Conservation (phyloP, 1,284 basidiomycete genomes). For the Ganoderma meredithae region DNA sequence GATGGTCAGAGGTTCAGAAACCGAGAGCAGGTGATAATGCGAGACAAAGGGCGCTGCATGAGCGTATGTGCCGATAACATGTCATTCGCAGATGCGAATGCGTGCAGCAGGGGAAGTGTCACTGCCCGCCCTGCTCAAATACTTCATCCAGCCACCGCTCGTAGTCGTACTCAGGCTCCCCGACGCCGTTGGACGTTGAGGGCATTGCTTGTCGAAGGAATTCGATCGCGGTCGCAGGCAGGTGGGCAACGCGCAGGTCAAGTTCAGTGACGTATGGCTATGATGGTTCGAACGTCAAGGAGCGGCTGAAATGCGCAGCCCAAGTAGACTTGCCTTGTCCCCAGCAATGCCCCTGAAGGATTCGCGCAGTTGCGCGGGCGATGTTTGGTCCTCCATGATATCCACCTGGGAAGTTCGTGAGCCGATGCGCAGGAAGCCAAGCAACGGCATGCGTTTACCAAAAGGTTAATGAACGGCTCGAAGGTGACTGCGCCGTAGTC, state of each 20-base stretch:
- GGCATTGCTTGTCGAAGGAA: slow-evolving; percentile 87
- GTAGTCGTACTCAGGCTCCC: slow-evolving; percentile 79
- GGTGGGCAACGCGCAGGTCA: slow-evolving; percentile 87
- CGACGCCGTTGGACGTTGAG: slow-evolving; percentile 53
- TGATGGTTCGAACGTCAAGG: slow-evolving; percentile 14
- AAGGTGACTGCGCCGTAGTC: slow-evolving; percentile 92
- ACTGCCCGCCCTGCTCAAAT: slow-evolving; percentile 53
- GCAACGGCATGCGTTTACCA: slow-evolving; percentile 59
- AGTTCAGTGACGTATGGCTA: slow-evolving; percentile 95
- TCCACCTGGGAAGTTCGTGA: slow-evolving; percentile 68
- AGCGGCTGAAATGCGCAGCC: slow-evolving; percentile 8
- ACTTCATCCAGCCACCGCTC: slow-evolving; percentile 82
- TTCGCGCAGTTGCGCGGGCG: slow-evolving; percentile 90
- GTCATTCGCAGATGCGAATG: not conserved
- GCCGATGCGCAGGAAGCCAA: not conserved
- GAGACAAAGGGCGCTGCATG: slow-evolving; percentile 21
- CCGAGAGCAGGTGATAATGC: not conserved
- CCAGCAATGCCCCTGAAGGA: slow-evolving; percentile 93
- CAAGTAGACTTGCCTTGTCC: slow-evolving; percentile 72
- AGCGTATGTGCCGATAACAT: slow-evolving; percentile 18
- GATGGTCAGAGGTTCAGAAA: not conserved
- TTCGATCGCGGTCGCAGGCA: slow-evolving; percentile 81
- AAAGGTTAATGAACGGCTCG: slow-evolving; percentile 93
- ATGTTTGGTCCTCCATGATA: slow-evolving; percentile 95
- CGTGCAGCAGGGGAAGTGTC: slow-evolving; percentile 18